Conservation (phyloP, 345 rosid species). For the Eucalyptus pumila region DNA sequence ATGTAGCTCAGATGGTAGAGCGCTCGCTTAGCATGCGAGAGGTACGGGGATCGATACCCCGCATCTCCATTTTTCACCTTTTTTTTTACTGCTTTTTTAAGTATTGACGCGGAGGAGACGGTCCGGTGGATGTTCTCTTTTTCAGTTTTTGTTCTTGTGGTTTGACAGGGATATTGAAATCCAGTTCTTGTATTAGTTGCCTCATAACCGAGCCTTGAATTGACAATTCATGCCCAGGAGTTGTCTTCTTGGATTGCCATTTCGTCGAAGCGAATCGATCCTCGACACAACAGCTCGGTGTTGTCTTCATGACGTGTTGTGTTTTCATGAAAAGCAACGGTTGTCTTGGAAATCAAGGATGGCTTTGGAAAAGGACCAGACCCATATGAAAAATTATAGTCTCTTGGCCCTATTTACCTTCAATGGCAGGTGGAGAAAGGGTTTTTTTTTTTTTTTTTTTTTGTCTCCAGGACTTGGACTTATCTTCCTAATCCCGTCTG, state of each 20-base stretch:
- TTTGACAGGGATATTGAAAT: background rate
- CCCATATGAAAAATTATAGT: background rate
- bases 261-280: background rate
- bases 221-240: background rate
- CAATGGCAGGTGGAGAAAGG: background rate
- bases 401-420: background rate
- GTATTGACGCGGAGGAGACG: background rate
- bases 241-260: background rate
- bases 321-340: background rate
- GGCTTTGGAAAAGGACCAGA: background rate
- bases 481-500: background rate
- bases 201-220: background rate
- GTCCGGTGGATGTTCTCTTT: background rate
- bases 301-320: background rate
- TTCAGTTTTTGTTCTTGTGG: background rate
- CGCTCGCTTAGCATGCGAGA: constrained; percentile 67
- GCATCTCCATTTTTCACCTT: constrained; percentile 13
- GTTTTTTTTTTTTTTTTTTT: background rate
- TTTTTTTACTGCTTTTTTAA: background rate
- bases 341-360: background rate
- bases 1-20: constrained; percentile 78
- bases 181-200: background rate
- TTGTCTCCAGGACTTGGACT: background rate
- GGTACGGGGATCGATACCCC: constrained; percentile 50
- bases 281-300: background rate